Conservation (phyloP, 345 rosid species). For the Fremontodendron californicum region DNA sequence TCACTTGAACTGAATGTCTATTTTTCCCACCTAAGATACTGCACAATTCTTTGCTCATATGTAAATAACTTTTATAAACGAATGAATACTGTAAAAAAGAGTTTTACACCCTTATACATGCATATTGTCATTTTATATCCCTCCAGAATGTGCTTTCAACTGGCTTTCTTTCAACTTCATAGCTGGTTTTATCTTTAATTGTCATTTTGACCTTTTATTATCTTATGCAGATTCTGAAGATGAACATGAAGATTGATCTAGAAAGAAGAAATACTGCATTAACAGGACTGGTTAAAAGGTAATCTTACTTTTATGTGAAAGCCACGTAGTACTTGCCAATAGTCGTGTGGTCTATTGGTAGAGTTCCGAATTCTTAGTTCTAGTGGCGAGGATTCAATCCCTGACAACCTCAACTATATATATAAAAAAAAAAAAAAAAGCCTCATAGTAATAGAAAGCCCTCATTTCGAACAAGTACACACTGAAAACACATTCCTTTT, state of each 20-base stretch:
- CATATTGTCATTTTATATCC: neutral
- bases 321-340: neutral
- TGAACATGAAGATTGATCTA: constrained; percentile 66
- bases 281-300: constrained; percentile 17
- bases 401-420: neutral
- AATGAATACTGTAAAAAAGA: neutral
- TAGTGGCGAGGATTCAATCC: neutral
- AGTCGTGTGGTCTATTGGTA: neutral
- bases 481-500: neutral
- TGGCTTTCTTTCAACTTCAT: neutral
- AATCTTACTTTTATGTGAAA: neutral
- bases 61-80: neutral
- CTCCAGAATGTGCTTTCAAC: neutral
- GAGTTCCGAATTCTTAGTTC: neutral
- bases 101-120: neutral
- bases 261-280: neutral
- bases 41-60: neutral
- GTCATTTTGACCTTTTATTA: constrained; percentile 4
- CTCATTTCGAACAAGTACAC: neutral
- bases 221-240: constrained; percentile 71
- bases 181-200: neutral
- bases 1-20: neutral
- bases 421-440: neutral
- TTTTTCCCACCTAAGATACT: neutral
- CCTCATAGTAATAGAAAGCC: neutral